Evolutionary conservation across 2,329 filamentous ascomycete species (phyloP), one percentile per base, ranked within the genome.

Genomic region (Conoideocrella luteorostrata): DNA sequence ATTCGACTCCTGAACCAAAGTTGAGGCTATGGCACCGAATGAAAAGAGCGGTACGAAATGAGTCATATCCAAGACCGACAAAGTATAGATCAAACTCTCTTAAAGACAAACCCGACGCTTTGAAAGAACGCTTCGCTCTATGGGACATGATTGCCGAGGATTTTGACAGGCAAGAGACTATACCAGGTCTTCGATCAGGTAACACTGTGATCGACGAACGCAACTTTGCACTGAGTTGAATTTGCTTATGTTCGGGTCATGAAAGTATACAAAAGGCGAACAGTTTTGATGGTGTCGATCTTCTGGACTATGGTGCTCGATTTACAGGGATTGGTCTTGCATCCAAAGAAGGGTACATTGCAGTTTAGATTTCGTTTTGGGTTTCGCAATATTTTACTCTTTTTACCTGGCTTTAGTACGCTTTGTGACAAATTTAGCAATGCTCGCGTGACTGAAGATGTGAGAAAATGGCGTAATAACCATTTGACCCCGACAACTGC

Each of bases 71-170:
- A 41, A 48, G 47, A 36, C 41, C 41, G 24, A 41, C 47, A 38
- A 48, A 32, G 39, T 34, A 37, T 37, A 29, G n/a, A 11, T 17
- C 23, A 12, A 10, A 5, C 17, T 35, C 33, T 26, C 12, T 29
- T 7, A 18, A 32, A 2, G 38, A 29, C 13, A 30, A 38, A 10
- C 30, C 11, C n/a, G 49, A 52, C 24, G 58, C 47, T 15, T 57
- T 64, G 47, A 52, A 50, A 7, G 56, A 57, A n/a, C 53, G 59
- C 41, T 57, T 65, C 28, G 54, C 54, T 37, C 51, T 54, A 7
- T 71, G 66, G 69, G 60, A 63, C 23, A 48, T 49, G 12, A 50
- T 71, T 44, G 63, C 64, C 12, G 47, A 56, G 23, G 68, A 70
- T 41, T 53, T 72, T 26, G 47, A 56, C 26, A 57, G 59, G 23